Conservation (phyloP, 2,329 filamentous ascomycete species). For the Ascomycota sp. region DNA sequence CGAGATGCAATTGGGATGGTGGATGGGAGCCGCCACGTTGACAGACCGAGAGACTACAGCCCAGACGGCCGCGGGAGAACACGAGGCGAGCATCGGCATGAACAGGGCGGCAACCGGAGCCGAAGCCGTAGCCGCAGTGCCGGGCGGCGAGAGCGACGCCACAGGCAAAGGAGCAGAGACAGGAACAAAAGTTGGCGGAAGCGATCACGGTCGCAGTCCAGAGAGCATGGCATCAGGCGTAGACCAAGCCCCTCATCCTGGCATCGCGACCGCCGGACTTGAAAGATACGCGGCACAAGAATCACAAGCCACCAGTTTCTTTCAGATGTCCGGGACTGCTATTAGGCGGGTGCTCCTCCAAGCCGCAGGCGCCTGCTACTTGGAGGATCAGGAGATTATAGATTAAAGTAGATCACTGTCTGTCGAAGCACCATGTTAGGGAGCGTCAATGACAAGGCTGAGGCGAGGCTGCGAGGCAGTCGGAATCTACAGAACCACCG, state of each 20-base stretch:
- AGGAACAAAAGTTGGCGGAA: conserved; percentile 4
- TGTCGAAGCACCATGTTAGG: too few species aligned
- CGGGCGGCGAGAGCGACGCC: not conserved
- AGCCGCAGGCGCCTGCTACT: too few species aligned
- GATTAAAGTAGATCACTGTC: too few species aligned
- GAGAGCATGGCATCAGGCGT: conserved; percentile 3
- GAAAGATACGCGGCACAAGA: not conserved
- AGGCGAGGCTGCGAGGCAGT: too few species aligned
- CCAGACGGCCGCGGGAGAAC: conserved; percentile 2
- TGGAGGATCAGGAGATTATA: too few species aligned
- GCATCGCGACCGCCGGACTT: not conserved
- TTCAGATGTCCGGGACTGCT: too few species aligned
- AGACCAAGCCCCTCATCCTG: conserved; percentile 1
- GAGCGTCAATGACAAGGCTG: too few species aligned
- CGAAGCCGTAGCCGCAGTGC: conserved; percentile 3
- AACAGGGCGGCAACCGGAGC: conserved; percentile 4
- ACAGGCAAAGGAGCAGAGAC: conserved; percentile 4
- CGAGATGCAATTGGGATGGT: conserved; percentile 6
- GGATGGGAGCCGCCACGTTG: conserved; percentile 7
- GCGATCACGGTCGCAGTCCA: conserved; percentile 6
- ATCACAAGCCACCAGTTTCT: too few species aligned
- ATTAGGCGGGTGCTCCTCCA: too few species aligned
- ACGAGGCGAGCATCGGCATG: conserved; percentile 3
- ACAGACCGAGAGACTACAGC: conserved; percentile 4
- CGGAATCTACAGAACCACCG: too few species aligned